Evolutionary conservation across 2,329 filamentous ascomycete genomes (phyloP), one percentile per base, ranked within the genome.

Genomic region (Beauveria caledonica): DNA sequence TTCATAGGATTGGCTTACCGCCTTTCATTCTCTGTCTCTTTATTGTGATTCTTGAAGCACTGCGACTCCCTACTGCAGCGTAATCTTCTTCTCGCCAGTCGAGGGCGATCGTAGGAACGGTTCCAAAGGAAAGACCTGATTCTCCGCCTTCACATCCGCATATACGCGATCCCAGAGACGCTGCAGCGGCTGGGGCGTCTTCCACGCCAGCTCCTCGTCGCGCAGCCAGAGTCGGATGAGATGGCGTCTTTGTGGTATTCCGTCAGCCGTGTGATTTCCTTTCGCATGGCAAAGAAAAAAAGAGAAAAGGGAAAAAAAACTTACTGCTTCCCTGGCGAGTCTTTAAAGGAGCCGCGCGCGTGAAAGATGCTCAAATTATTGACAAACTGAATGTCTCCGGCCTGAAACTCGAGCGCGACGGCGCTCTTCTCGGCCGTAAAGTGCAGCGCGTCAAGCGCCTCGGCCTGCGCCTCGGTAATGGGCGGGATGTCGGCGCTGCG

Each of bases 361-460:
- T 85, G 82, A 48, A 84, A 77, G 2, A 84, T 66, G 46, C 76
- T 77, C 42, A 83, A 66, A 65, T 84, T 84, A 63, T 84, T 84
- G 29, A 78, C 74, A 60, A 77, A 84, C 62, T 80, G 78, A 13
- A 84, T 77, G 64, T 84, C 81, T 0, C 80, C 80, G 61, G 75
- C 75, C 45, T 76, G 73, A 51, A 81, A 79, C 60, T 77, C 69
- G 17, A 79, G 75, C 3, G 76, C 69, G 0, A 77, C 72, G 17
- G 72, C 73, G 63, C 76, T 75, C 60, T 74, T 77, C 60, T 80
- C 77, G 5, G 77, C 79, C 0, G 77, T 71, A 60, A 77, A 80
- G 64, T 82, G 78, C 51, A 83, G 66, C 0, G 78, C 74, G 62
- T 82, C 79, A 3, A 83, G 71, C 0, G 80, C 80, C 63, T 82